A percentile compares a stretch with the other conserved stretches of the same genome.
These are phyloP conservation scores for Endoconidiophora polonica DNA, from an alignment of 2,329 filamentous ascomycete genomes.

Conservation along the genomic window DNA sequence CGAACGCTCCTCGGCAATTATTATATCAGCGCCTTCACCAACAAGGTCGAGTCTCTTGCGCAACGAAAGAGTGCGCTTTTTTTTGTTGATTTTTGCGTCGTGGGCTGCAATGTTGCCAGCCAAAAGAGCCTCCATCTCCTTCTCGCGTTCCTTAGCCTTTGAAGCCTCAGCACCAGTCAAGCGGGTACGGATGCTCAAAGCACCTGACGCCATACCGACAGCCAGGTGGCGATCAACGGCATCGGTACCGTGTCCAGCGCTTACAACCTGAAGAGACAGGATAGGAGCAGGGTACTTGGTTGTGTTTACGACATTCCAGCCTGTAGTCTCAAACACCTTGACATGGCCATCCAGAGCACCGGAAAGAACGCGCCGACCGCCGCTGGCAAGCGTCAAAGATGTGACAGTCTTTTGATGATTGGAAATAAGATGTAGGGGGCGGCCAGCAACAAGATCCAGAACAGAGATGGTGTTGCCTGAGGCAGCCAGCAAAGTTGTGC, in stretches of 20 bases:
- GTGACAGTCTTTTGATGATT: conserved; percentile 99
- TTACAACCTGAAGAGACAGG: conserved; percentile 63
- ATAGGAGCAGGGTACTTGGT: conserved; percentile 88
- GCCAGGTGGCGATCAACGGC: conserved; percentile 81
- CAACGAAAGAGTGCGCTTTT: conserved; percentile 38
- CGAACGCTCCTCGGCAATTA: conserved; percentile 56
- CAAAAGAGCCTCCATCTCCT: conserved; percentile 70
- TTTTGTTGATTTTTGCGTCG: conserved; percentile 54
- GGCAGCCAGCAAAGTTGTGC: conserved; percentile 71
- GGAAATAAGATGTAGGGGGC: conserved; percentile 68
- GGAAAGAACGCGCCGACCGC: conserved; percentile 64
- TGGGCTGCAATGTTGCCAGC: conserved; percentile 63
- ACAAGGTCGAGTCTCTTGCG: conserved; percentile 53
- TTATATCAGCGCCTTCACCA: conserved; percentile 72
- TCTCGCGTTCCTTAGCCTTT: conserved; percentile 57
- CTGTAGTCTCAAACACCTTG: conserved; percentile 87
- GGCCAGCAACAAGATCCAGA: conserved; percentile 79
- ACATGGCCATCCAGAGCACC: conserved; percentile 89
- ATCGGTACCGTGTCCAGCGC: conserved; percentile 20
- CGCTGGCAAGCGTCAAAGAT: conserved; percentile 63
- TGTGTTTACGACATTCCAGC: conserved; percentile 92
- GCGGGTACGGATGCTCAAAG: conserved; percentile 82
- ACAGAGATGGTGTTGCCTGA: conserved; percentile 79
- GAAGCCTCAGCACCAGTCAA: conserved; percentile 67
- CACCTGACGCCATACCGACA: conserved; percentile 85